phyloP scores from a whole-genome alignment of 148 eudicot species.

The Chenopodium suecicum region DNA sequence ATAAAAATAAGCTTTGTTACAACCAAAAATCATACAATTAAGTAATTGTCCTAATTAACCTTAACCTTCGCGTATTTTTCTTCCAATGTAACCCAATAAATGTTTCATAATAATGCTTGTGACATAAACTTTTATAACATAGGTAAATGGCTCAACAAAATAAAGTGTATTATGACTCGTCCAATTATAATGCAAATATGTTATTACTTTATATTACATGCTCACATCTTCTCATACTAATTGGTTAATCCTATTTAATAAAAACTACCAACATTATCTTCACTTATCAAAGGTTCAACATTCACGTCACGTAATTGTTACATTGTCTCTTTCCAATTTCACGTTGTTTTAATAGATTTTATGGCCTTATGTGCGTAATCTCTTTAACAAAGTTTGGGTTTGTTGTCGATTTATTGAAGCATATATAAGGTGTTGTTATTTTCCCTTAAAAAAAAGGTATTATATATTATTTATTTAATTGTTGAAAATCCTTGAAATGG shows the following conservation, averaged over 20 bases:
- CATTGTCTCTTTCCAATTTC: not conserved
- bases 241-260: not conserved
- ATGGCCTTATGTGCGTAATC: not conserved
- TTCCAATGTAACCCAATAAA: no score
- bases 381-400: not conserved
- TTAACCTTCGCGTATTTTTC: no score
- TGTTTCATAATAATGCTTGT: no score
- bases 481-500: no score
- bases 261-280: not conserved
- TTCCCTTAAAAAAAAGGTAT: no score
- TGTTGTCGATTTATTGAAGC: not conserved
- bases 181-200: not conserved
- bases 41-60: no score
- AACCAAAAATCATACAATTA: no score
- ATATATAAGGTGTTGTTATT: not conserved
- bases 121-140: not conserved
- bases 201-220: not conserved
- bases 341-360: not conserved
- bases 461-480: no score
- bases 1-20: no score
- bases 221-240: constrained; percentile 1
- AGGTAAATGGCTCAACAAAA: not conserved
- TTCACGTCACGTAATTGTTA: constrained; percentile 5
- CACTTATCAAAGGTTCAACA: not conserved
- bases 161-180: not conserved